A percentile compares a stretch with the other conserved stretches of the same genome.
phyloP scores from a whole-genome alignment of 805 yeast genomes.

The Lachancea cidri region DNA sequence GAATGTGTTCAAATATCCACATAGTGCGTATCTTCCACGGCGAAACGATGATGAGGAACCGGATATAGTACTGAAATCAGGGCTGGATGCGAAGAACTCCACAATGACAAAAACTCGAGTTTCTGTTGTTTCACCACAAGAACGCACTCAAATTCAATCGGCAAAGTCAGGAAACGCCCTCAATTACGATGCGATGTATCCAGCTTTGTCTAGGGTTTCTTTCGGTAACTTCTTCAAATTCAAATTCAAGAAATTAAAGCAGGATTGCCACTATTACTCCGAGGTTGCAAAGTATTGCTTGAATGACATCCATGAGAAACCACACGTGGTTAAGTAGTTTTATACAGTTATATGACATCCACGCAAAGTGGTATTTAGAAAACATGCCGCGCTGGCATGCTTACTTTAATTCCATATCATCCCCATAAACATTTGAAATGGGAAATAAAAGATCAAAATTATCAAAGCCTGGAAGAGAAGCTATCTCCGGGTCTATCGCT shows the following conservation, averaged over 20 bases:
- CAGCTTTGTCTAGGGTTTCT: conserved; percentile 12
- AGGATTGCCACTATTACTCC: conserved; percentile 15
- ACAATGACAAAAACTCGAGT: no score
- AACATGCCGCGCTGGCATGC: not conserved
- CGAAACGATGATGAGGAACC: not conserved
- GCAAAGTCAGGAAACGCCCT: not conserved
- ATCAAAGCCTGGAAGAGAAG: not conserved
- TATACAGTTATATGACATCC: no score
- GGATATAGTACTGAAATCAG: not conserved
- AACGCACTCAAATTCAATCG: not conserved
- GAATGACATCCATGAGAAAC: conserved; percentile 16
- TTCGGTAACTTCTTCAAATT: conserved; percentile 17
- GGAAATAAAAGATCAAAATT: conserved; percentile 4
- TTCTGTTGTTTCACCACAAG: no score
- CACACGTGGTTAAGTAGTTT: not conserved
- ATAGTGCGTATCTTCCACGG: not conserved
- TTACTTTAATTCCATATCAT: conserved; percentile 3
- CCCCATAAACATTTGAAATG: not conserved
- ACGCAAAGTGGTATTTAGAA: no score
- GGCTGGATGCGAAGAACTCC: no score
- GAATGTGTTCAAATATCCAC: not conserved
- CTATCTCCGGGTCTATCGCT: not conserved
- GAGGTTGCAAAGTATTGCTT: conserved; percentile 19
- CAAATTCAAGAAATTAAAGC: conserved; percentile 15
- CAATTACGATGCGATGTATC: conserved; percentile 5